A percentile compares a stretch with the other conserved stretches of the same genome.
Conservation (phyloP, 129 eudicot genomes). For the Helianthus tuberosus region DNA sequence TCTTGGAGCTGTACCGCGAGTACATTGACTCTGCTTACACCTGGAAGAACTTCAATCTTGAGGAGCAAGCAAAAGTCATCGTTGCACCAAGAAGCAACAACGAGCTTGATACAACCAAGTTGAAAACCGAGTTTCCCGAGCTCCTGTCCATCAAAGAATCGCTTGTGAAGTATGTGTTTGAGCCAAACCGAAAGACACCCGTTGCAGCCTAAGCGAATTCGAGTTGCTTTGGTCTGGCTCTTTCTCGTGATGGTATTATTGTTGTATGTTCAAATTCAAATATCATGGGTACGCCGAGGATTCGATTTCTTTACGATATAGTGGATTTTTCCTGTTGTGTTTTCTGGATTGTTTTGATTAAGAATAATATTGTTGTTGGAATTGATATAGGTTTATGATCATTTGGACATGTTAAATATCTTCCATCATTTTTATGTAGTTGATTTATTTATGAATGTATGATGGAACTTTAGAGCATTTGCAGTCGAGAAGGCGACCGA, state of each 20-base stretch:
- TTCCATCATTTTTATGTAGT: neutral
- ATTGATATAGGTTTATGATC: slow-evolving; percentile 19
- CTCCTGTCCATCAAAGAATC: slow-evolving; percentile 51
- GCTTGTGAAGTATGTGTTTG: slow-evolving; percentile 48
- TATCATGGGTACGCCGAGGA: neutral
- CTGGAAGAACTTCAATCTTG: slow-evolving; percentile 54
- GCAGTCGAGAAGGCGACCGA: no score
- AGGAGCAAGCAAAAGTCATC: slow-evolving; percentile 54
- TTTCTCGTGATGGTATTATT: neutral
- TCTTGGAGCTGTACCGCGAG: slow-evolving; percentile 49
- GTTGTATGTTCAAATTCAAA: slow-evolving; percentile 13
- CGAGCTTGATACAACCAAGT: slow-evolving; percentile 56
- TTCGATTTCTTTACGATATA: slow-evolving; percentile 20
- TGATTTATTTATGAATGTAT: no score
- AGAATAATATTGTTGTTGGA: slow-evolving; percentile 24
- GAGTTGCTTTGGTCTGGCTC: neutral
- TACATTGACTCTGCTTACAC: slow-evolving; percentile 40
- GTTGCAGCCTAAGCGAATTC: slow-evolving; percentile 19
- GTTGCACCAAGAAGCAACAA: slow-evolving; percentile 53
- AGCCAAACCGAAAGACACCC: slow-evolving; percentile 45
- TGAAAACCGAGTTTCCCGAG: slow-evolving; percentile 54
- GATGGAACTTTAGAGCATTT: no score
- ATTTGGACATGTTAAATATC: neutral
- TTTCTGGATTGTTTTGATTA: slow-evolving; percentile 14
- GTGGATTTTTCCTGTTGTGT: slow-evolving; percentile 7